phyloP scores from a whole-genome alignment of 2,329 filamentous ascomycete species.

The Paraconiothyrium sp. region DNA sequence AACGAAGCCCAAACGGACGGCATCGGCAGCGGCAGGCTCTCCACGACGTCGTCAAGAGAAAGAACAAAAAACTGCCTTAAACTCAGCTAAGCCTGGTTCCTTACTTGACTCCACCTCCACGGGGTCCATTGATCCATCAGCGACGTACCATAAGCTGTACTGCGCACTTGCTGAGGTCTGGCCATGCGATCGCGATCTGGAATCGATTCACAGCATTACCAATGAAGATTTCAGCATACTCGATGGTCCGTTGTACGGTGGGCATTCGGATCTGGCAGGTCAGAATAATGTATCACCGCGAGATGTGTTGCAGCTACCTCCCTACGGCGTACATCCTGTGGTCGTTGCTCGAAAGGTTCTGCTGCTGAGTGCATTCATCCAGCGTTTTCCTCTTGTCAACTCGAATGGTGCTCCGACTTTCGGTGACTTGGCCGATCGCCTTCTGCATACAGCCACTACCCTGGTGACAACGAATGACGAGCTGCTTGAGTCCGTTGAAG shows the following conservation, averaged over 20 bases:
- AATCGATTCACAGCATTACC: constrained; percentile 44
- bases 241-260: not conserved
- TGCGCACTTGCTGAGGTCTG: not conserved
- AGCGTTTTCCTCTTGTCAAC: constrained; percentile 30
- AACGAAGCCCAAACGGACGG: not conserved
- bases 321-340: constrained; percentile 36
- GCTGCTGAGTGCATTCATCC: constrained; percentile 38
- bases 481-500: constrained; percentile 49
- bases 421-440: constrained; percentile 33
- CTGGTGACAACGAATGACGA: constrained; percentile 51
- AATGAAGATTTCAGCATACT: constrained; percentile 28
- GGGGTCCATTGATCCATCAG: too few relatives aligned
- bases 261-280: constrained; percentile 31
- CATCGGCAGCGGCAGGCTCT: not conserved
- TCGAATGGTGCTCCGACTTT: constrained; percentile 28
- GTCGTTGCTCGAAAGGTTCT: constrained; percentile 43
- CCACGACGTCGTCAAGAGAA: not conserved
- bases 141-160: not conserved
- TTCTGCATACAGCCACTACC: constrained; percentile 38
- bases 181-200: constrained; percentile 15
- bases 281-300: constrained; percentile 32
- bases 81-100: too few relatives aligned
- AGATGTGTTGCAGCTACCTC: constrained; percentile 41
- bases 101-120: not conserved
- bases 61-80: not conserved